Percentiles rank a stretch among this genome's conserved stretches.
These are phyloP conservation scores for Trichophaea hybrida DNA, from an alignment of 2,329 filamentous ascomycete species.

Conservation along the genomic window DNA sequence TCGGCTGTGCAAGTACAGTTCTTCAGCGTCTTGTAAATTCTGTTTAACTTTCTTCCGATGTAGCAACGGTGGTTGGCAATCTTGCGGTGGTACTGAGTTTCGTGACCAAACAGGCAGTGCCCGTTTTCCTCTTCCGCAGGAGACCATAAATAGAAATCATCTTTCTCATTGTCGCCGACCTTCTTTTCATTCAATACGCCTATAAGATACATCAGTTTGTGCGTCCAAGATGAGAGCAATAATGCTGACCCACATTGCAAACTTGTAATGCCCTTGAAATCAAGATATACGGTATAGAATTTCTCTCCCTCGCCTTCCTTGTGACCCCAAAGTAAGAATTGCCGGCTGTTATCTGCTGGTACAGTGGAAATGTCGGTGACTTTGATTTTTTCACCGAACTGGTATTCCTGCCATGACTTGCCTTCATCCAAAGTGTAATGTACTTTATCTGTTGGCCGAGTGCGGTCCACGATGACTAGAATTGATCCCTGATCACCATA, in stretches of 20 bases:
- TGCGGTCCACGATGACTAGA: constrained; percentile 68
- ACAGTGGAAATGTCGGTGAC: constrained; percentile 76
- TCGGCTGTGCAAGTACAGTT: constrained; percentile 73
- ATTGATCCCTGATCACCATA: constrained; percentile 92
- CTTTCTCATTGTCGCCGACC: constrained; percentile 34
- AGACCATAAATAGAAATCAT: constrained; percentile 76
- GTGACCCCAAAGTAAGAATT: constrained; percentile 78
- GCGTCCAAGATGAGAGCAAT: constrained; percentile 1
- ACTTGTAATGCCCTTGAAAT: constrained; percentile 71
- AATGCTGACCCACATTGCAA: constrained; percentile 45
- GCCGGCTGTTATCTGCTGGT: constrained; percentile 74
- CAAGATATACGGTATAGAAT: constrained; percentile 59
- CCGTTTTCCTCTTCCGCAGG: constrained; percentile 58
- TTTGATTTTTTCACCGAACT: constrained; percentile 52
- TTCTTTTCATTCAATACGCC: constrained; percentile 5
- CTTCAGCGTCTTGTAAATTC: constrained; percentile 51
- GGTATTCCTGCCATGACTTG: constrained; percentile 57
- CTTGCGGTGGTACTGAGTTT: constrained; percentile 82
- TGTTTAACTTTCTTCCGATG: constrained; percentile 58
- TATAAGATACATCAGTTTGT: neutral
- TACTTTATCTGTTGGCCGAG: constrained; percentile 50
- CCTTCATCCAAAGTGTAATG: constrained; percentile 74
- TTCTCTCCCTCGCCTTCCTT: constrained; percentile 43
- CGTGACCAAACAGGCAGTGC: constrained; percentile 84
- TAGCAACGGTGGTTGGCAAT: constrained; percentile 64